These are phyloP conservation scores for Acmispon strigosus DNA, from an alignment of 306 rosid species.

Conservation along the genomic window DNA sequence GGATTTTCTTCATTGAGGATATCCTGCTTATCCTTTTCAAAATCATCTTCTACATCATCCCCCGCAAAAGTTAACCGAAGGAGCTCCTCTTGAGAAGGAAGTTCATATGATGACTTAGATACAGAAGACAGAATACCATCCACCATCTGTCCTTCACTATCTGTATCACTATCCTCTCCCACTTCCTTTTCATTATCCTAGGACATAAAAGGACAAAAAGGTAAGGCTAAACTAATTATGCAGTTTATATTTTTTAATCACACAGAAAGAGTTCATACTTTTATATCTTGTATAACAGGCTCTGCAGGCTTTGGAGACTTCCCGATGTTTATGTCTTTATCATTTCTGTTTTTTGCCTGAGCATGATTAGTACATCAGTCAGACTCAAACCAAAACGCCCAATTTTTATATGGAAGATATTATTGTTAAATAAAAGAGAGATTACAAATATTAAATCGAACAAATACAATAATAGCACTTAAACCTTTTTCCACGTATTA, in stretches of 20 bases:
- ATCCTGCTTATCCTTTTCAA: conserved; percentile 67
- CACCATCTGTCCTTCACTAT: conserved; percentile 69
- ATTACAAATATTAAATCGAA: neutral
- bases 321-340: conserved; percentile 22
- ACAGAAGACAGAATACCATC: conserved; percentile 64
- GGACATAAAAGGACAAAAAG: neutral
- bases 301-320: conserved; percentile 26
- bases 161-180: conserved; percentile 60
- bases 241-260: neutral
- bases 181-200: conserved; percentile 46
- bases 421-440: neutral
- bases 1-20: conserved; percentile 76
- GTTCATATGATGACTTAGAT: conserved; percentile 55
- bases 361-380: neutral
- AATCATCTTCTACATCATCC: conserved; percentile 86
- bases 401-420: neutral
- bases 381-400: neutral
- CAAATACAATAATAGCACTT: neutral
- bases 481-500: conserved; percentile 77
- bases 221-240: conserved; percentile 7
- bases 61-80: conserved; percentile 78
- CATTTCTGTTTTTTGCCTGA: conserved; percentile 54
- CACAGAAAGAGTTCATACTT: conserved; percentile 35
- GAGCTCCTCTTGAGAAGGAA: conserved; percentile 92
- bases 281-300: conserved; percentile 31